phyloP scores from a whole-genome alignment of 768 basidiomycete genomes.

The Boletus rubroflammeus region DNA sequence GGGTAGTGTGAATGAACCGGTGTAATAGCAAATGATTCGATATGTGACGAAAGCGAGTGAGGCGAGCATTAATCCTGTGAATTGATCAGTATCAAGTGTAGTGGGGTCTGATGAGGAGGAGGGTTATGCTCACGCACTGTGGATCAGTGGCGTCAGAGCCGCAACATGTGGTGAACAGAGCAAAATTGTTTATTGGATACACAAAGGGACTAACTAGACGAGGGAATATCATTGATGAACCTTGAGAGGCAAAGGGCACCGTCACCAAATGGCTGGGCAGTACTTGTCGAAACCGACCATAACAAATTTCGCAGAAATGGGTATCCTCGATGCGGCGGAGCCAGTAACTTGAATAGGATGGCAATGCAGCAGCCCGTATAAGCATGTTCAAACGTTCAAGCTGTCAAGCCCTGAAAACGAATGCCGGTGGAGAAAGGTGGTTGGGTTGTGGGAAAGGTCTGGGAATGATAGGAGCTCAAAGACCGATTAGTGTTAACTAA shows the following conservation, averaged over 20 bases:
- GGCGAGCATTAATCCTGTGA: neutral
- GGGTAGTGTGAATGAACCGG: neutral
- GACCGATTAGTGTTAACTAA: no score
- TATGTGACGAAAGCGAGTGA: neutral
- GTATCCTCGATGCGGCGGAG: neutral
- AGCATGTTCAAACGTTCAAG: no score
- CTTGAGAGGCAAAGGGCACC: no score
- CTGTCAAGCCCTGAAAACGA: neutral
- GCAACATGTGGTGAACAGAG: neutral
- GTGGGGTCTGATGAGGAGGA: neutral
- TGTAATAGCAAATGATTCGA: neutral
- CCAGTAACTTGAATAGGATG: neutral
- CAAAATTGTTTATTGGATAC: neutral
- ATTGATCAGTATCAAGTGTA: neutral
- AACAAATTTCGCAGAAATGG: neutral
- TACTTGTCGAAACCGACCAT: no score
- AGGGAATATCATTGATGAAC: neutral
- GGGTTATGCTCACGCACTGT: neutral
- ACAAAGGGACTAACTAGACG: neutral
- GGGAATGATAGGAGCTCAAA: constrained; percentile 1
- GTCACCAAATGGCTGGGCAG: no score
- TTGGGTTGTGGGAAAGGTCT: neutral
- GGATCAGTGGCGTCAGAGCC: no score
- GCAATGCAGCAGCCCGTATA: neutral
- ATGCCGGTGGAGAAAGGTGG: neutral